Percentiles rank a stretch among this genome's conserved stretches.
These are phyloP conservation scores for Cystofilobasidium bisporidii DNA, from an alignment of 768 basidiomycete genomes.

Conservation along the genomic window DNA sequence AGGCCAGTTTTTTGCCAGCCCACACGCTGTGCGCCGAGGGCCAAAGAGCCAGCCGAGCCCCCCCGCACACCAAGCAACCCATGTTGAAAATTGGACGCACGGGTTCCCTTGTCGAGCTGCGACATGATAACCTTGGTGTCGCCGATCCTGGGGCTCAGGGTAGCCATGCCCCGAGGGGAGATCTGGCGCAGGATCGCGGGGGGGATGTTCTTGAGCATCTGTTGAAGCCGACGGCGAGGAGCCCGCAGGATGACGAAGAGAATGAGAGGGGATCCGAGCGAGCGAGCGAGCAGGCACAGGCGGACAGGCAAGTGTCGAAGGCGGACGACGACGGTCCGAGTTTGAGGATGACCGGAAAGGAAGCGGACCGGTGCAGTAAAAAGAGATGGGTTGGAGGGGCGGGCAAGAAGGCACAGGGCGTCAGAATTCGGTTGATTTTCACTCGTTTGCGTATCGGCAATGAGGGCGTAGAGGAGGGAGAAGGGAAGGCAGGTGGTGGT, in stretches of 20 bases:
- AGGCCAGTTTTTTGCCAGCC: constrained; percentile 3
- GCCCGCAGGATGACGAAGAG: not conserved
- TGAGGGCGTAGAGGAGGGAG: not conserved
- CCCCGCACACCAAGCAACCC: too few species aligned
- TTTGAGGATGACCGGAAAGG: too few species aligned
- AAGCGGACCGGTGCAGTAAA: not conserved
- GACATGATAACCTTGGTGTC: constrained; percentile 87
- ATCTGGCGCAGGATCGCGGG: constrained; percentile 18
- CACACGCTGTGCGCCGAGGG: not conserved
- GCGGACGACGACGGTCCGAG: not conserved
- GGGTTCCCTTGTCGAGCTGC: constrained; percentile 49
- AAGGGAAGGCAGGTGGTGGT: not conserved
- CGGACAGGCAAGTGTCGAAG: too few species aligned
- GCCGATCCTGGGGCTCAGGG: constrained; percentile 66
- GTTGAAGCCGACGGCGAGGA: not conserved
- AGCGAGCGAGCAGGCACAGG: too few species aligned
- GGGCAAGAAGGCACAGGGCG: not conserved
- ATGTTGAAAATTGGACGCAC: constrained; percentile 7
- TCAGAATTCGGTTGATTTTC: too few species aligned
- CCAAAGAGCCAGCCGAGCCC: not conserved
- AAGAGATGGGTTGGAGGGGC: not conserved
- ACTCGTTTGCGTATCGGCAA: too few species aligned
- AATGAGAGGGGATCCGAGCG: not conserved
- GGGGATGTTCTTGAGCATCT: constrained; percentile 26
- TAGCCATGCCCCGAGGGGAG: constrained; percentile 52